Conservation (phyloP, 768 basidiomycete species). For the Collybiopsis luxurians region DNA sequence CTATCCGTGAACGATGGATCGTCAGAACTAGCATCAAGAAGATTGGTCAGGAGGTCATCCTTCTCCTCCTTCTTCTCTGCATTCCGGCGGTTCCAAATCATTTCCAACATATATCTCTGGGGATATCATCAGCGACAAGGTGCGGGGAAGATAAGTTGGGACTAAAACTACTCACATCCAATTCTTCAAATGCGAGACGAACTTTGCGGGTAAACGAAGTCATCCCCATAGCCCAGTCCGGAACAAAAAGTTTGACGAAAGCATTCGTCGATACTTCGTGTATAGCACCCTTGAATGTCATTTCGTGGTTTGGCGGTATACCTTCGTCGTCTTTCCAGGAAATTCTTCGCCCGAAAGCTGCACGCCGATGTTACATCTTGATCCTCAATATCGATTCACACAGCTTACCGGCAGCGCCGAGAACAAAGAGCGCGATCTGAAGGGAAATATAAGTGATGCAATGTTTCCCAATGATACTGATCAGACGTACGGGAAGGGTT, state of each 20-base stretch:
- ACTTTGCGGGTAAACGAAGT: conserved; percentile 29
- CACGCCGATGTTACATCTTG: background rate
- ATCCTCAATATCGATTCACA: background rate
- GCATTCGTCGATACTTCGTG: conserved; percentile 38
- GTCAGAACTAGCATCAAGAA: conserved; percentile 48
- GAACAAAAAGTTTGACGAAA: conserved; percentile 34
- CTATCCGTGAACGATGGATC: conserved; percentile 4
- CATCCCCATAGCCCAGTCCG: conserved; percentile 35
- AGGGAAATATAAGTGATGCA: background rate
- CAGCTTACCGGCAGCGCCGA: conserved; percentile 38
- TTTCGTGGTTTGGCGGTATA: conserved; percentile 38
- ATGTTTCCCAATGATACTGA: background rate
- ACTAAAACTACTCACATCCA: conserved; percentile 29
- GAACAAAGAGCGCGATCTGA: conserved; percentile 4
- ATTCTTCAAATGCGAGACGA: conserved; percentile 38
- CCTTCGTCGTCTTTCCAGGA: conserved; percentile 1
- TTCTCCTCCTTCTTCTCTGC: conserved; percentile 34
- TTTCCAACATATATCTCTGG: conserved; percentile 48
- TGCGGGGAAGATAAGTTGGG: background rate
- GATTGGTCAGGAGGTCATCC: conserved; percentile 50
- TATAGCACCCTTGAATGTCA: conserved; percentile 49
- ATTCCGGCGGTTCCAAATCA: conserved; percentile 43
- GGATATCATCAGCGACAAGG: background rate
- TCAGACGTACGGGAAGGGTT: conserved; percentile 45
- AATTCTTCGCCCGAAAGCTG: conserved; percentile 11